These are phyloP conservation scores for Clarireedia paspali DNA, from an alignment of 2,329 filamentous ascomycete genomes.

Conservation along the genomic window DNA sequence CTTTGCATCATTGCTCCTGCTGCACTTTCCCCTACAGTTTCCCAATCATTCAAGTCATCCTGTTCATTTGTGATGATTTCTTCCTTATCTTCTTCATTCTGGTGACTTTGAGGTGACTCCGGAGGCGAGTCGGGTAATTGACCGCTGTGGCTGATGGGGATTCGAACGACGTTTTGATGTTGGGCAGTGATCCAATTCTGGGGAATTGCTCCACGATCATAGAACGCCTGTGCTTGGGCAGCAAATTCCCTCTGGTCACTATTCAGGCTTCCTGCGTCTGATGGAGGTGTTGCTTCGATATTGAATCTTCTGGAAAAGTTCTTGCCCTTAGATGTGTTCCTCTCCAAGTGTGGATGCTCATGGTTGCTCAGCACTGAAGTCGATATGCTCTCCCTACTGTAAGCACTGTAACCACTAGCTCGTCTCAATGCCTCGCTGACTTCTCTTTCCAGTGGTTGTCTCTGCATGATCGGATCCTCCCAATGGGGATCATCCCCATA, in stretches of 20 bases:
- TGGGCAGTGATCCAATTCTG: conserved; percentile 16
- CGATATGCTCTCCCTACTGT: conserved; percentile 20
- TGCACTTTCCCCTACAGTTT: conserved; percentile 25
- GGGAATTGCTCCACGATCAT: conserved; percentile 19
- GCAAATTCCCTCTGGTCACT: conserved; percentile 4
- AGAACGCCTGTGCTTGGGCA: conserved; percentile 16
- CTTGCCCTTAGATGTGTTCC: conserved; percentile 7
- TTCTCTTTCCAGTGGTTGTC: conserved; percentile 23
- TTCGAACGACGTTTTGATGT: conserved; percentile 17
- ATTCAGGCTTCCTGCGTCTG: conserved; percentile 5
- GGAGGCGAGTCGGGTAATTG: conserved; percentile 15
- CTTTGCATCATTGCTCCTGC: conserved; percentile 3
- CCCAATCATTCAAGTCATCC: conserved; percentile 26
- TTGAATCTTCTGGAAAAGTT: conserved; percentile 12
- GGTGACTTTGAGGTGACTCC: conserved; percentile 9
- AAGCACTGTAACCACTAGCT: conserved; percentile 21
- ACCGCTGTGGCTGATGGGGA: conserved; percentile 18
- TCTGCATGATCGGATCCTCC: neutral
- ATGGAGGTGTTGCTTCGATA: conserved; percentile 8
- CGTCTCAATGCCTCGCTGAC: conserved; percentile 26
- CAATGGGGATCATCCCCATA: conserved; percentile 7
- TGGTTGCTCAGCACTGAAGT: conserved; percentile 12
- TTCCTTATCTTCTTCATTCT: neutral
- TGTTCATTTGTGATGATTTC: conserved; percentile 4
- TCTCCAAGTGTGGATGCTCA: conserved; percentile 8